Conservation (phyloP, 306 rosid genomes). For the Carpinus fangiana region DNA sequence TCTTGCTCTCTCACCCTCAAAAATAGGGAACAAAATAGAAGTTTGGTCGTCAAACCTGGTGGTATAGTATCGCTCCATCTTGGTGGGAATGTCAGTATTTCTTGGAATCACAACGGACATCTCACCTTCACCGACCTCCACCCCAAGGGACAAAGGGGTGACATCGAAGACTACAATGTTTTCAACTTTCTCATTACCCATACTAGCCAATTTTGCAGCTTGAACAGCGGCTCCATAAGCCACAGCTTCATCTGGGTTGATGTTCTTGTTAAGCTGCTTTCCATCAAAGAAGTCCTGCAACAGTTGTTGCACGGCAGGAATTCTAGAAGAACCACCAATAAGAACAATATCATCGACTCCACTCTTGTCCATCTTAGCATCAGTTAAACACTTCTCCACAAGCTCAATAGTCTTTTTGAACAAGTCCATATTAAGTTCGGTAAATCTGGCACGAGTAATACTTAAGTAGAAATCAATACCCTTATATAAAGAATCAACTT, state of each 20-base stretch:
- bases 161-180: conserved; percentile 20
- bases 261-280: conserved; percentile 29
- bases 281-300: conserved; percentile 26
- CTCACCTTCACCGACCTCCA: neutral
- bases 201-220: conserved; percentile 13
- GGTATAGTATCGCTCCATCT: conserved; percentile 3
- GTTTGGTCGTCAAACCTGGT: conserved; percentile 24
- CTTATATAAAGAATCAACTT: neutral
- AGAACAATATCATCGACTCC: conserved; percentile 23
- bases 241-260: conserved; percentile 27
- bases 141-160: conserved; percentile 24
- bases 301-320: conserved; percentile 19
- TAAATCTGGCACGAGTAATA: conserved; percentile 24
- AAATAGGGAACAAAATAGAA: conserved; percentile 50
- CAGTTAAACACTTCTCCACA: conserved; percentile 21
- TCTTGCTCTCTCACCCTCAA: conserved; percentile 61
- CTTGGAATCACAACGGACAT: conserved; percentile 30
- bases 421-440: conserved; percentile 24
- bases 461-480: conserved; percentile 20
- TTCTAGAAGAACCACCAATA: conserved; percentile 29
- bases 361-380: conserved; percentile 24
- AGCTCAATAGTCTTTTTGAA: conserved; percentile 23
- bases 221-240: conserved; percentile 21
- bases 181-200: conserved; percentile 10
- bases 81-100: conserved; percentile 20